Evolutionary conservation across 108 stramenopile species (phyloP).

Genomic region (Parmales sp.): DNA sequence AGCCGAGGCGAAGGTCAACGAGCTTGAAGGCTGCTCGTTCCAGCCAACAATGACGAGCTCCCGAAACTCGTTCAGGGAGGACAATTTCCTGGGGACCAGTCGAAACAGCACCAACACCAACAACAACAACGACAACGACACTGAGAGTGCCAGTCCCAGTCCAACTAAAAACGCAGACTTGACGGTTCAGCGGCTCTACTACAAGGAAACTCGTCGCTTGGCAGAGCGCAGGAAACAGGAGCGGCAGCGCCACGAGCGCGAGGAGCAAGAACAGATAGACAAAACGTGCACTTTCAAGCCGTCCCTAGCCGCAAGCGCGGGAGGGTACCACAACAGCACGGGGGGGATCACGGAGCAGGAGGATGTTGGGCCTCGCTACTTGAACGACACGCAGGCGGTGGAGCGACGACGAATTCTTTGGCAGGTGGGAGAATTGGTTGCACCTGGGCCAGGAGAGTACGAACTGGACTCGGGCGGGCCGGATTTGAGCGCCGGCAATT

Average conservation of each 20-base stretch:
- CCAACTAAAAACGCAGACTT: not conserved
- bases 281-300: not conserved
- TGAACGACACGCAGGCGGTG: not conserved
- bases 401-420: not conserved
- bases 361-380: not conserved
- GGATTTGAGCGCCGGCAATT: no score
- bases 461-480: not conserved
- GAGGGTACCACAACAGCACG: no score
- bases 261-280: slow-evolving; percentile 3
- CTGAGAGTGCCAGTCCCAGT: not conserved
- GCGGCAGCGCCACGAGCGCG: not conserved
- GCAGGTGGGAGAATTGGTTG: not conserved
- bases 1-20: not conserved
- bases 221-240: slow-evolving; percentile 4
- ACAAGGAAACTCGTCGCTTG: not conserved
- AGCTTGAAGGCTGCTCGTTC: not conserved
- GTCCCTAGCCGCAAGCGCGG: not conserved
- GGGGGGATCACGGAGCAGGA: not conserved
- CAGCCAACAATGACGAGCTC: not conserved
- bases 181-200: slow-evolving; percentile 9
- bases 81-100: not conserved
- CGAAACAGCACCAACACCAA: not conserved
- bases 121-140: not conserved
- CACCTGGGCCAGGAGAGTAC: slow-evolving; percentile 5
- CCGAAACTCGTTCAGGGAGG: not conserved